A percentile compares a stretch with the other conserved stretches of the same genome.
phyloP scores from a whole-genome alignment of 306 rosid species.

The Malus fusca region DNA sequence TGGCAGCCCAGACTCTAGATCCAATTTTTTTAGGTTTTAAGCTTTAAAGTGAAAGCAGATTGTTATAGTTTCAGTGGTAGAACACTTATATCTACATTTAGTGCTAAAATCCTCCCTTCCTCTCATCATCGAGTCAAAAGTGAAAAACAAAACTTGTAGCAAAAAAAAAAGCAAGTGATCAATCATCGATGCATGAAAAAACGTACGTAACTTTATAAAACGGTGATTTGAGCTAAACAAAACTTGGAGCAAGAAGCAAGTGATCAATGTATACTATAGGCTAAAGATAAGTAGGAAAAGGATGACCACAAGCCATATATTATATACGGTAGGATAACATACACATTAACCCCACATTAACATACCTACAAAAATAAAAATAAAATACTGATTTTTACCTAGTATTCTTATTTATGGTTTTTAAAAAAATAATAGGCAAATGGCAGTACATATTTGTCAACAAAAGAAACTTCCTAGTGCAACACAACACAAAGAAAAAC shows the following conservation, averaged over 20 bases:
- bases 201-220: too few relatives aligned
- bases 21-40: not conserved
- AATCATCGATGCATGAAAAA: too few relatives aligned
- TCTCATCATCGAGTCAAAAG: not conserved
- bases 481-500: constrained; percentile 25
- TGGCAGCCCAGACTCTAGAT: not conserved
- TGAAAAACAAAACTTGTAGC: not conserved
- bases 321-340: not conserved
- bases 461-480: constrained; percentile 11
- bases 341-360: not conserved
- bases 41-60: not conserved
- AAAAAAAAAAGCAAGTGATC: not conserved
- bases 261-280: too few relatives aligned
- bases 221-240: too few relatives aligned
- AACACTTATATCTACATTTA: not conserved
- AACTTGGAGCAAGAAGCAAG: too few relatives aligned
- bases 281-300: not conserved
- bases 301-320: not conserved
- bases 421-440: not conserved
- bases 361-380: not conserved
- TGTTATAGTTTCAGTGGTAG: not conserved
- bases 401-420: not conserved
- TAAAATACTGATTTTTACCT: not conserved
- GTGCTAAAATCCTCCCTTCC: not conserved
- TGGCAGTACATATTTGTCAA: constrained; percentile 12